Evolutionary conservation across 1,284 basidiomycete species (phyloP), one percentile per base, ranked within the genome.

Genomic region (Puccinia coronata): DNA sequence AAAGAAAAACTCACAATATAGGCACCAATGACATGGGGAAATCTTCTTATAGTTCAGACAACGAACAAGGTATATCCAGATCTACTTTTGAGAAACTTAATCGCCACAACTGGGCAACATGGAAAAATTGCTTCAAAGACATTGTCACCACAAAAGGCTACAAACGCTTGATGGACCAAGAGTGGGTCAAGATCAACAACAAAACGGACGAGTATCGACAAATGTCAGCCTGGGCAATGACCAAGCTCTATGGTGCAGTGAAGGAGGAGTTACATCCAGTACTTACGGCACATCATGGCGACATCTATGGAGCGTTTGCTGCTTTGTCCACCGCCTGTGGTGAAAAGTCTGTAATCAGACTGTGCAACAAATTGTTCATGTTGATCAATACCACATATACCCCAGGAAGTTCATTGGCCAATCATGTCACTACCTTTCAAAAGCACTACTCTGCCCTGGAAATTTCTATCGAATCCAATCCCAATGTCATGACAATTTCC

Each of bases 401-500:
- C n/a, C n/a, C n/a, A n/a, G n/a, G n/a, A n/a, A n/a, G n/a, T n/a
- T n/a, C n/a, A n/a, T n/a, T n/a, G n/a, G n/a, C n/a, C n/a, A n/a
- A n/a, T n/a, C n/a, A n/a, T n/a, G n/a, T n/a, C n/a, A n/a, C n/a
- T n/a, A n/a, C n/a, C n/a, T n/a, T n/a, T n/a, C n/a, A n/a, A n/a
- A n/a, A n/a, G n/a, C n/a, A n/a, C n/a, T n/a, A n/a, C n/a, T n/a
- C n/a, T n/a, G n/a, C n/a, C n/a, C n/a, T n/a, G n/a, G n/a, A n/a
- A n/a, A n/a, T n/a, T n/a, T n/a, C n/a, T n/a, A n/a, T n/a, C n/a
- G n/a, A n/a, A n/a, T n/a, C n/a, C n/a, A n/a, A n/a, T n/a, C n/a
- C n/a, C n/a, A n/a, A n/a, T n/a, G n/a, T 69, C 65, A 69, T 69
- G 65, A 43, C 39, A 2, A 47, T 69, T 18, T 43, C 61, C 1